A percentile compares a stretch with the other conserved stretches of the same genome.
phyloP scores from a whole-genome alignment of 2,329 filamentous ascomycete species.

The Paramyrothecium sp. region DNA sequence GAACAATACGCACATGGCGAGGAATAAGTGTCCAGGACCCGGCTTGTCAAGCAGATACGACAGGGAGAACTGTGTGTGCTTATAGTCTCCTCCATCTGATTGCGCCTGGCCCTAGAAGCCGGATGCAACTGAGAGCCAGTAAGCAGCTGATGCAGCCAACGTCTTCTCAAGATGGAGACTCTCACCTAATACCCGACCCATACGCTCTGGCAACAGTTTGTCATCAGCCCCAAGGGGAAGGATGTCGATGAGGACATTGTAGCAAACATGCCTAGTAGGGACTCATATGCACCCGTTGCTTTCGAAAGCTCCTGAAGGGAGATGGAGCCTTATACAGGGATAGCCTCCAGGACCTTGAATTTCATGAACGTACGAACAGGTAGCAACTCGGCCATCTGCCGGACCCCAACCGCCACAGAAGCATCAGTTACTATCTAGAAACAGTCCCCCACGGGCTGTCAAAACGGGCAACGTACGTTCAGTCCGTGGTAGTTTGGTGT shows the following conservation, averaged over 20 bases:
- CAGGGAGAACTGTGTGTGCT: constrained; percentile 28
- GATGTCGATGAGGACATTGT: no score
- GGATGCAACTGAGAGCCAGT: constrained; percentile 18
- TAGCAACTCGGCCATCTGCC: constrained; percentile 27
- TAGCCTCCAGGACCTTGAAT: constrained; percentile 25
- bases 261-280: constrained; percentile 19
- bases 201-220: constrained; percentile 16
- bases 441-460: background rate
- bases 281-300: constrained; percentile 23
- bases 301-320: constrained; percentile 23
- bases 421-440: constrained; percentile 1
- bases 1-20: constrained; percentile 18
- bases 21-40: constrained; percentile 25
- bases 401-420: background rate
- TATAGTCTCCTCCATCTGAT: constrained; percentile 22
- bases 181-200: constrained; percentile 23
- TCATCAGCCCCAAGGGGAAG: no score
- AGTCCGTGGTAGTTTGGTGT: constrained; percentile 30
- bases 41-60: constrained; percentile 23
- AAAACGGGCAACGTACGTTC: constrained; percentile 17
- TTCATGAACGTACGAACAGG: constrained; percentile 27
- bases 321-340: constrained; percentile 21
- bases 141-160: background rate
- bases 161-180: background rate
- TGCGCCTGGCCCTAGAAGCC: constrained; percentile 26